These are phyloP conservation scores for Chaetoscypha palmicola DNA, from an alignment of 2,329 filamentous ascomycete species.

Conservation along the genomic window DNA sequence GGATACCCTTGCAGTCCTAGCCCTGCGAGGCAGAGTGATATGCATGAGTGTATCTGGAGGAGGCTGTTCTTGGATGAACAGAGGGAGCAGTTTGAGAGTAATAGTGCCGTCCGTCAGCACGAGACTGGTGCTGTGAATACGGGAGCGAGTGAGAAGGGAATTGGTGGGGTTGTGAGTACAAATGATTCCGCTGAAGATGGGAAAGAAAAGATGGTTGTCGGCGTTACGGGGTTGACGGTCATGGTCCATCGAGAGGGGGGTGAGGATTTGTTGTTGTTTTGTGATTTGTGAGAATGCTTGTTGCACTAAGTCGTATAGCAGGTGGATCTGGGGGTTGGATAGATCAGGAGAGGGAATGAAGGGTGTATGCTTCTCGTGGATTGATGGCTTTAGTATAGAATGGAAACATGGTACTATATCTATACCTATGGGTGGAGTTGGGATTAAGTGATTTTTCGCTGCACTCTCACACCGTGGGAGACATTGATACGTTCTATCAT, in stretches of 20 bases:
- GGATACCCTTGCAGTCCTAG: background rate
- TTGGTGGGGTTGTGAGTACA: background rate
- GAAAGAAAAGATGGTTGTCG: background rate
- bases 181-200: background rate
- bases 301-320: too few species aligned
- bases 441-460: too few species aligned
- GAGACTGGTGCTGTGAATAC: background rate
- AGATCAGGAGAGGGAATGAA: too few species aligned
- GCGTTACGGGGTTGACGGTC: slow-evolving; percentile 23
- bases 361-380: too few species aligned
- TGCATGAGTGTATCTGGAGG: slow-evolving; percentile 23
- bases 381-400: too few species aligned
- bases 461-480: too few species aligned
- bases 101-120: too few species aligned
- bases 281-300: slow-evolving; percentile 3
- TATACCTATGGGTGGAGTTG: too few species aligned
- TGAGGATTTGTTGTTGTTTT: slow-evolving; percentile 24
- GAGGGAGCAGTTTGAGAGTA: background rate
- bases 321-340: too few species aligned
- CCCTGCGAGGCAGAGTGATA: background rate
- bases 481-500: too few species aligned
- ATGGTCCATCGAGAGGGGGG: slow-evolving; percentile 18
- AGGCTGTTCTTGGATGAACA: slow-evolving; percentile 11
- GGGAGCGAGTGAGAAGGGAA: slow-evolving; percentile 4
- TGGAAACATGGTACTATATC: too few species aligned